These are phyloP conservation scores for Amphicarpaea edgeworthii DNA, from an alignment of 306 rosid genomes.

Conservation along the genomic window DNA sequence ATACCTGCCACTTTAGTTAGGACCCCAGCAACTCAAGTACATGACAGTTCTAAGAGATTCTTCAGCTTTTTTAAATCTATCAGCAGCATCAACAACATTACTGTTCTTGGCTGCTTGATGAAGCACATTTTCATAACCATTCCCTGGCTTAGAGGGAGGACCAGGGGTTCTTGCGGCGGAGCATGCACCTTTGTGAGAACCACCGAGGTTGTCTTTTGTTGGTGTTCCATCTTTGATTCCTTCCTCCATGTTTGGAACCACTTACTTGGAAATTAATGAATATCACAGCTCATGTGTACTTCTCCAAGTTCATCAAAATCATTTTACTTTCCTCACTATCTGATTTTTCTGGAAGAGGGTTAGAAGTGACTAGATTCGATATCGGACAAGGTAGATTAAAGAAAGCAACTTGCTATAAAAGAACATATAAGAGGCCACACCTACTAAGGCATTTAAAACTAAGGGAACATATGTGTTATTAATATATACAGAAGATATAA, in stretches of 20 bases:
- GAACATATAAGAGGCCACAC: slow-evolving; percentile 1
- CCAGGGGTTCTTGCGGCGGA: background rate
- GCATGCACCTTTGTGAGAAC: slow-evolving; percentile 22
- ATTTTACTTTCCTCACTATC: background rate
- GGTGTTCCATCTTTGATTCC: slow-evolving; percentile 39
- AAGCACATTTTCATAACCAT: slow-evolving; percentile 34
- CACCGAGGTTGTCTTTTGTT: slow-evolving; percentile 28
- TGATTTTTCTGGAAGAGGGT: background rate
- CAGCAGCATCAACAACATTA: slow-evolving; percentile 35
- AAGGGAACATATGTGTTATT: no score
- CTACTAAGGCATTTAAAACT: slow-evolving; percentile 18
- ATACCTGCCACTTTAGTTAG: slow-evolving; percentile 39
- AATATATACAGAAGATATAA: no score
- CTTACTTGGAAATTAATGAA: background rate
- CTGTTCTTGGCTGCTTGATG: slow-evolving; percentile 29
- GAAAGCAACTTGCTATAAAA: slow-evolving; percentile 36
- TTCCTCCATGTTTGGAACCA: slow-evolving; percentile 42
- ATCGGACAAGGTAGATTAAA: slow-evolving; percentile 1
- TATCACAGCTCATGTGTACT: slow-evolving; percentile 11
- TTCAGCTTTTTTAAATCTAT: slow-evolving; percentile 58
- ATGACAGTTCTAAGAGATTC: slow-evolving; percentile 69
- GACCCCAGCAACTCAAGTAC: slow-evolving; percentile 67
- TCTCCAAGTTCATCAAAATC: slow-evolving; percentile 4
- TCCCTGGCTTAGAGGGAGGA: slow-evolving; percentile 18
- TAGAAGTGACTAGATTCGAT: slow-evolving; percentile 15